Base-by-base conservation (phyloP, 768 basidiomycete species). In the Plicaturopsis crispa region DNA sequence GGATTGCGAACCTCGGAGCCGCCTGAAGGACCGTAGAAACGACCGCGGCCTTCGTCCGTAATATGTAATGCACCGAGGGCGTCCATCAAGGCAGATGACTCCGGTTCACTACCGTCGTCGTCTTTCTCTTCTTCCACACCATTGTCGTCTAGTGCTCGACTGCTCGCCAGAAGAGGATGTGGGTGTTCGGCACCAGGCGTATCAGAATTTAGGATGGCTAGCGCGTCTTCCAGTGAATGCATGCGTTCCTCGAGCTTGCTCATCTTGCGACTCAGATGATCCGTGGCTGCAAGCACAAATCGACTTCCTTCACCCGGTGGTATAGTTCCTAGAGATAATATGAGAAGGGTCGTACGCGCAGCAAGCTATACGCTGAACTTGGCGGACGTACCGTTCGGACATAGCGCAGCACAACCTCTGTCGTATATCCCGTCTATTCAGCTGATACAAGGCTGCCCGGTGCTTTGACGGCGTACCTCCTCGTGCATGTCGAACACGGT, bases 231-330 rank as follows among this genome's bases (percentile, higher is more conserved):
- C 16, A 78, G 57, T 3, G 66, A 64, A 43, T 62, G 68, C 65
- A 74, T 73, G 1, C 73, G 63, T 6, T 67, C 65, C 42, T 74
- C 68, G 53, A 75, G 55, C 37, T 57, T 62, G 12, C 51, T 44
- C 33, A 72, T 53, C 53, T 70, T 72, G 34, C 60, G 57, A n/a
- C 62, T 66, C 21, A 76, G 63, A 49, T 72, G 73, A 40, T 72
- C 73, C 23, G 72, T 70, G 6, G 72, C 73, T 2, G 67, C 68
- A 11, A 68, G 48, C 7, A 76, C 73, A 43, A 75, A 75, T 33
- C 73, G 67, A 46, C 70, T 72, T 13, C 72, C 73, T 46, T 74
- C 69, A 18, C 74, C 73, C 7, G 71, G 71, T 6, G 74, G 72
- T 32, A 75, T 67, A 11, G 67, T 70, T 16, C 66, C 72, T 75